Evolutionary conservation across 805 yeast species (phyloP), one percentile per base, ranked within the genome.

Genomic region (Candida ortonii): DNA sequence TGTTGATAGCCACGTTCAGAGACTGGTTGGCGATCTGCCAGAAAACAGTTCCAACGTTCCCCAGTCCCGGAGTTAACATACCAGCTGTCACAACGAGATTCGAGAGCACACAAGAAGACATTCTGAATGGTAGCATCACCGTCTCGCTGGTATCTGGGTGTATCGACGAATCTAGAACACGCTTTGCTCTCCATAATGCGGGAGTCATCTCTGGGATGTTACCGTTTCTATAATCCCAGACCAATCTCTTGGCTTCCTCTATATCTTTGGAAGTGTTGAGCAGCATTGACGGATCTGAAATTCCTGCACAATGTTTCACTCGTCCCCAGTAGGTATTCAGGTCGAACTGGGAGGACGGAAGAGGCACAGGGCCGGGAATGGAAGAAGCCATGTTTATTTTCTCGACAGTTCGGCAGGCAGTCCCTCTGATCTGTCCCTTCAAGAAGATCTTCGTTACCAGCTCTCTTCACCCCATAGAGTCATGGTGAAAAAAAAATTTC

Each of bases 21-120:
- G 96, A 86, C 64, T 93, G 99, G 64, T 93, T 93, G 14, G 97
- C 95, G 58, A 93, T 77, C 65, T 93, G 99, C 99, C 98, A 93
- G 63, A 93, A 90, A 15, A 88, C 57, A 0, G 97, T 90, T 23
- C 98, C 99, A 0, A 73, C 77, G 7, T 88, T 78, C 7, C 95
- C 94, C 55, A 93, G 61, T 36, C 84, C 84, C 6, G 99, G 99
- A 1, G 97, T 90, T 46, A 93, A 73, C 99, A 93, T 93, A 46
- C 99, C 99, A 3, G 84, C 90, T 5, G 97, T 90, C 31, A 93
- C 97, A 15, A 90, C 90, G 61, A 93, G 65, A 60, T 93, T 93
- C 8, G 96, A 86, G 34, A 93, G 67, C 12, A 93, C 99, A 65
- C 93, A 87, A 20, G 90, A 82, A 16, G 96, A 87, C 99, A 93